These are phyloP conservation scores for Dendrothele bispora DNA, from an alignment of 768 basidiomycete genomes.

Conservation along the genomic window DNA sequence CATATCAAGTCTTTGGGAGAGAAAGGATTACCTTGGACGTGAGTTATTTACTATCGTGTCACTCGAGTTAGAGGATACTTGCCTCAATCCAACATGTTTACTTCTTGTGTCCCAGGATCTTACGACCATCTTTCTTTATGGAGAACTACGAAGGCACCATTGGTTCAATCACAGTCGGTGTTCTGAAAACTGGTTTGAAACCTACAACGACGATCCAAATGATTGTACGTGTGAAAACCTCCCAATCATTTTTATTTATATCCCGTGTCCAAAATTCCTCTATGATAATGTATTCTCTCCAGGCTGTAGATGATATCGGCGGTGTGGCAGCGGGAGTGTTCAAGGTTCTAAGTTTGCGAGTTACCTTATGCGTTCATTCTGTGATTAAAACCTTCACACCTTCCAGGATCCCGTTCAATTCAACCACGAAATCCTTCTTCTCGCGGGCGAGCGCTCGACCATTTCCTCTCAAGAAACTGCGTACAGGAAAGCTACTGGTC, in stretches of 20 bases:
- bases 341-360: constrained; percentile 15
- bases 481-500: constrained; percentile 26
- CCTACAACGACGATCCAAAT: constrained; percentile 21
- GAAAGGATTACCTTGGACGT: constrained; percentile 29
- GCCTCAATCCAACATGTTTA: neutral
- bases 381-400: too few species aligned
- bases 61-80: neutral
- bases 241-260: neutral
- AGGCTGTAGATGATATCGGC: constrained; percentile 36
- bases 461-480: constrained; percentile 24
- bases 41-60: constrained; percentile 1
- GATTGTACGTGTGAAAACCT: constrained; percentile 17
- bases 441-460: constrained; percentile 17
- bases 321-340: constrained; percentile 33
- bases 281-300: neutral
- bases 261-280: neutral
- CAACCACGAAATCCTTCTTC: constrained; percentile 11
- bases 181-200: constrained; percentile 23
- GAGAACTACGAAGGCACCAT: constrained; percentile 32
- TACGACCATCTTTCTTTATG: constrained; percentile 35
- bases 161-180: constrained; percentile 23
- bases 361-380: neutral
- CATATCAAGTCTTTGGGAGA: constrained; percentile 21
- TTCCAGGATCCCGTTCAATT: constrained; percentile 11
- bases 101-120: constrained; percentile 16